Base-by-base conservation (phyloP, 805 yeast species). In the Wickerhamomyces bovis region DNA sequence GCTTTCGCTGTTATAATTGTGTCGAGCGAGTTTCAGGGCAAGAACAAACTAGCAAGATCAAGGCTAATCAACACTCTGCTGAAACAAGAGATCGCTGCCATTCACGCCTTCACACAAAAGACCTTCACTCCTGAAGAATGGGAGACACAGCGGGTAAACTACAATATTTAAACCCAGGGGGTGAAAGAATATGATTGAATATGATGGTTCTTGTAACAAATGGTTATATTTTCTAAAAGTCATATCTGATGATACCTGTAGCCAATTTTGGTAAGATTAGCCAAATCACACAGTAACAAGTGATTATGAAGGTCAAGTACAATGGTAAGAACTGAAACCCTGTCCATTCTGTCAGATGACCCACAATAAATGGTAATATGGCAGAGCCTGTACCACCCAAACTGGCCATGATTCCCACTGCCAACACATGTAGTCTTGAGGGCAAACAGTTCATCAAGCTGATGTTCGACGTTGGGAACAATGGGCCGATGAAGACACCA, bases 81-180 rank as follows among this genome's bases (percentile, higher is more conserved):
- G 51, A 83, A 83, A 56, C 88, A 84, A n/a, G 96, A 90, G 63
- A 87, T 94, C 28, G 83, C 86, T 0, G 67, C 72, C 6, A 90
- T 94, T 40, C 99, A 94, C 66, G 98, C 99, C 0, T 94, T 95
- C 64, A 89, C 97, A 0, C 97, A 94, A 60, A 89, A 88, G 67
- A 85, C 80, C 12, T 92, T 81, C 61, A 90, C 97, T 0, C 80
- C 83, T 1, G 86, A 78, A n/a, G 99, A 92, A 64, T 92, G 97
- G 96, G 74, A 23, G 0, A 42, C 47, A 12, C 64, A 60, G 44
- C 51, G 52, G 41, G 44, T 36, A 1, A 60, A 60, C 36, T 59
- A 51, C 44, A 55, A 59, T 38, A 20, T 36, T 20, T 20, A 36
- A 36, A 3, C n/a, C 8, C n/a, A n/a, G 12, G 11, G 31, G n/a